Conservation (phyloP, 129 eudicot species). For the Flaveria trinervia region DNA sequence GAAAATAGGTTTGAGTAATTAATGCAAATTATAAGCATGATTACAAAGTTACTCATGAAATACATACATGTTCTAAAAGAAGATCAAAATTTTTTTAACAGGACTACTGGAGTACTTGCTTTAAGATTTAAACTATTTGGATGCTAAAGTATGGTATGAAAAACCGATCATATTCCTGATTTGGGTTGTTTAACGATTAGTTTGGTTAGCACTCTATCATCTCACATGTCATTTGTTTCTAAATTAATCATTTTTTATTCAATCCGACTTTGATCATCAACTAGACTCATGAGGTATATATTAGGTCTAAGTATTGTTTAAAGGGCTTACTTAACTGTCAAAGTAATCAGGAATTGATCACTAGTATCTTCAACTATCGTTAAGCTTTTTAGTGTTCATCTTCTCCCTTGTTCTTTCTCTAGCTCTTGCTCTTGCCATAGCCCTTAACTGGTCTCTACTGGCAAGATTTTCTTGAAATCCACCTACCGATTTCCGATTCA, state of each 20-base stretch:
- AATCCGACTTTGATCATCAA: background rate
- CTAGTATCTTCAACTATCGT: too few relatives aligned
- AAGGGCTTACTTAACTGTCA: constrained; percentile 21
- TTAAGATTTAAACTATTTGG: too few relatives aligned
- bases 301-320: background rate
- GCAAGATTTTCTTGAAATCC: constrained; percentile 24
- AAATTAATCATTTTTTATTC: too few relatives aligned
- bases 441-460: constrained; percentile 51
- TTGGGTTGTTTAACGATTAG: too few relatives aligned
- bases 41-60: constrained; percentile 12
- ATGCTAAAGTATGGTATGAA: too few relatives aligned
- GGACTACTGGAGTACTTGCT: too few relatives aligned
- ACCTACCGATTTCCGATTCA: background rate
- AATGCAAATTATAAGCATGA: background rate
- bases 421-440: constrained; percentile 78
- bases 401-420: constrained; percentile 69
- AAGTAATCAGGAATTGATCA: too few relatives aligned
- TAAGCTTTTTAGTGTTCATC: constrained; percentile 15
- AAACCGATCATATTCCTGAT: too few relatives aligned
- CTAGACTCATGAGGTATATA: background rate
- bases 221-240: background rate
- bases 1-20: background rate
- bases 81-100: background rate
- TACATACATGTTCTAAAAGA: background rate
- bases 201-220: too few relatives aligned